phyloP scores from a whole-genome alignment of 805 yeast species.

The Spathaspora arborariae region DNA sequence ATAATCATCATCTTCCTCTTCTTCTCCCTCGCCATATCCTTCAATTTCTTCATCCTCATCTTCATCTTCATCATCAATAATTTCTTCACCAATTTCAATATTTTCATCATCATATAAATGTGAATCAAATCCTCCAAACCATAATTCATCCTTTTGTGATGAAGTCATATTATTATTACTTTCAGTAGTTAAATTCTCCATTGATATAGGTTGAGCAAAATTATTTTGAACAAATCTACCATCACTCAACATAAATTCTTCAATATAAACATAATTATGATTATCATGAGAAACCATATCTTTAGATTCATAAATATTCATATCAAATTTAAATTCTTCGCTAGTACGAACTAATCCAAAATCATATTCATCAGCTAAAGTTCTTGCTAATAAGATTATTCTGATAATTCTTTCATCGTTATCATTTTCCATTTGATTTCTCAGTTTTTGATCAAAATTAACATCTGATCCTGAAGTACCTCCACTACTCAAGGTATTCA shows the following conservation, averaged over 20 bases:
- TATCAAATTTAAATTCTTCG: constrained; percentile 43
- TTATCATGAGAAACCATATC: neutral
- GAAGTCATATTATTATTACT: constrained; percentile 11
- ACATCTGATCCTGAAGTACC: neutral
- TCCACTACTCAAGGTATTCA: neutral
- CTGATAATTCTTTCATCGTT: constrained; percentile 51
- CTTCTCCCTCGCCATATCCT: constrained; percentile 2
- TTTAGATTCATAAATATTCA: constrained; percentile 19
- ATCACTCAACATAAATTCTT: constrained; percentile 37
- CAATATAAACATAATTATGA: constrained; percentile 19
- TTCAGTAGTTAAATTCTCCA: constrained; percentile 21
- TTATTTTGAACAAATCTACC: constrained; percentile 39
- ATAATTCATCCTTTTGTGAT: constrained; percentile 23
- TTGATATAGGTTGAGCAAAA: constrained; percentile 33
- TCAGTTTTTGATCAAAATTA: constrained; percentile 11
- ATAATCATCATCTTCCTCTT: neutral
- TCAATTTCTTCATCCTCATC: constrained; percentile 20
- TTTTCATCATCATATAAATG: constrained; percentile 12
- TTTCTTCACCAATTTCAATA: constrained; percentile 15
- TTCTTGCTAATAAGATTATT: constrained; percentile 47
- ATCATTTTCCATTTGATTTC: constrained; percentile 32
- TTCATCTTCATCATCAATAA: constrained; percentile 19
- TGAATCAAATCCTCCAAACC: constrained; percentile 16
- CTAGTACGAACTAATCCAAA: constrained; percentile 52
- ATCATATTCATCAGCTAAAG: constrained; percentile 47